These are phyloP conservation scores for Fusarium sarcochroum DNA, from an alignment of 2,329 filamentous ascomycete genomes.

Conservation along the genomic window DNA sequence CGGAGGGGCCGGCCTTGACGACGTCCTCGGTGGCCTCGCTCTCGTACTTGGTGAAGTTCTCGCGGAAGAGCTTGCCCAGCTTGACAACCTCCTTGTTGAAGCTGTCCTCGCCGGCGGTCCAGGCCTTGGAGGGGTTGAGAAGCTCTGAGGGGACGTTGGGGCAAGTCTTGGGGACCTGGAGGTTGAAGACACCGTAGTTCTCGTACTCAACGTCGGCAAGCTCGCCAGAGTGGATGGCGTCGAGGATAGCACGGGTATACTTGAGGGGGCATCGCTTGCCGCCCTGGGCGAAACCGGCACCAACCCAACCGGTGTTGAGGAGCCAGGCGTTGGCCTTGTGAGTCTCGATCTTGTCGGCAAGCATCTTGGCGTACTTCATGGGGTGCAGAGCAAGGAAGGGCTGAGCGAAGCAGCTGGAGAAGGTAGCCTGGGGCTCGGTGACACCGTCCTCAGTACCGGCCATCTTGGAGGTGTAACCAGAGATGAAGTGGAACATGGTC, in stretches of 20 bases:
- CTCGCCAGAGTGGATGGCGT: slow-evolving; percentile 97
- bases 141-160: slow-evolving; percentile 90
- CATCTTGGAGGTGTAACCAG: slow-evolving; percentile 99
- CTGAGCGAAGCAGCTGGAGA: slow-evolving; percentile 99
- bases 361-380: slow-evolving; percentile 99
- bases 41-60: slow-evolving; percentile 98
- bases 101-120: slow-evolving; percentile 84
- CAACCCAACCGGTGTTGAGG: slow-evolving; percentile 98
- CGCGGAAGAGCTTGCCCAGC: slow-evolving; percentile 88
- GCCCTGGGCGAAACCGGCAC: slow-evolving; percentile 89
- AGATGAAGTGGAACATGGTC: slow-evolving; percentile 99
- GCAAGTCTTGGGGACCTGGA: slow-evolving; percentile 93
- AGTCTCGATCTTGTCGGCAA: slow-evolving; percentile 95
- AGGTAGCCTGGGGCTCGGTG: slow-evolving; percentile 97
- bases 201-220: slow-evolving; percentile 95
- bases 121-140: slow-evolving; percentile 93
- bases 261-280: slow-evolving; percentile 98
- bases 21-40: slow-evolving; percentile 86
- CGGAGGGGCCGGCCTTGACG: slow-evolving; percentile 73
- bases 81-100: slow-evolving; percentile 93
- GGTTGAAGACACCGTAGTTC: slow-evolving; percentile 96
- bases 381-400: slow-evolving; percentile 99
- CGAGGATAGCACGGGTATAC: slow-evolving; percentile 98
- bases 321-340: slow-evolving; percentile 98
- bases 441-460: slow-evolving; percentile 98